A percentile compares a stretch with the other conserved stretches of the same genome.
Conservation (phyloP, 1,139 yeast species). For the Petasospora fabianii region DNA sequence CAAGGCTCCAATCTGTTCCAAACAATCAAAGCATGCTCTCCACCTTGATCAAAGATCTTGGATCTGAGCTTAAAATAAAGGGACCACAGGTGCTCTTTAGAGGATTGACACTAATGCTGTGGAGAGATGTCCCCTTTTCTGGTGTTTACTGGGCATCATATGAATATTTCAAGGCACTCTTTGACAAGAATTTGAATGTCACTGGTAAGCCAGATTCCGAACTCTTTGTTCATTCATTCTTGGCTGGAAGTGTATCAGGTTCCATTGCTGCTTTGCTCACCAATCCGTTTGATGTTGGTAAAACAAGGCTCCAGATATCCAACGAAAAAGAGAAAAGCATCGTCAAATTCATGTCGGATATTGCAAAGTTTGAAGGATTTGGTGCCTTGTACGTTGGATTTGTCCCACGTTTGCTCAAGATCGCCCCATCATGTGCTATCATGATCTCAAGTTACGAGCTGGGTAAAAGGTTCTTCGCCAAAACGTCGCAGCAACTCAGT, state of each 20-base stretch:
- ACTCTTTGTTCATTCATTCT: constrained; percentile 65
- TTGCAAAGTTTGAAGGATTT: constrained; percentile 68
- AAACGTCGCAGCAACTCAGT: constrained; percentile 4
- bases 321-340: constrained; percentile 39
- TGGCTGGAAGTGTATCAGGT: constrained; percentile 86
- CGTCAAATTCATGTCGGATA: constrained; percentile 60
- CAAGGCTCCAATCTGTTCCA: constrained; percentile 86
- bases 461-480: constrained; percentile 62
- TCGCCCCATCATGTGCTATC: constrained; percentile 97
- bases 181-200: constrained; percentile 16
- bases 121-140: constrained; percentile 97
- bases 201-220: constrained; percentile 31
- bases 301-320: constrained; percentile 77
- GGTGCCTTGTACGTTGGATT: constrained; percentile 80
- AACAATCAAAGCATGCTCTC: constrained; percentile 31
- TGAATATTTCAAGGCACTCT: constrained; percentile 42
- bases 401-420: constrained; percentile 79
- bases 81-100: constrained; percentile 71
- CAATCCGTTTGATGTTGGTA: constrained; percentile 96
- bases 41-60: constrained; percentile 55
- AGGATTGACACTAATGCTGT: constrained; percentile 81
- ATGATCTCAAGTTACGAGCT: constrained; percentile 96
- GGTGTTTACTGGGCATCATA: constrained; percentile 93
- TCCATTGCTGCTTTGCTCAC: constrained; percentile 80
- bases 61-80: constrained; percentile 46